Evolutionary conservation across 768 basidiomycete species (phyloP), one percentile per base, ranked within the genome.

Genomic region (Gloeopeniophorella convolvens): DNA sequence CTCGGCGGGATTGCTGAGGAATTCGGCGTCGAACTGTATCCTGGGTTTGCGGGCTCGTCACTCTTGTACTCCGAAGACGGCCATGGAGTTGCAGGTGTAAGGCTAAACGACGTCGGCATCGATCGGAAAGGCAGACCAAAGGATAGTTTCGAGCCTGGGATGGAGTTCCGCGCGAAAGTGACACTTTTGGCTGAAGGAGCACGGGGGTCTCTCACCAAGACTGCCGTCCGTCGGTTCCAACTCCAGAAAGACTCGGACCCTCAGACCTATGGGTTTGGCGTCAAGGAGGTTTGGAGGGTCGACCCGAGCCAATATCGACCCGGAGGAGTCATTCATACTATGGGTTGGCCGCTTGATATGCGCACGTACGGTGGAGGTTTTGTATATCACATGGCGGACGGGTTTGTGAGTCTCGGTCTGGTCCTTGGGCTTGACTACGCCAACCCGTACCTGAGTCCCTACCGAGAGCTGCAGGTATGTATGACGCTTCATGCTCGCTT

Each of bases 241-340:
- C 72, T 98, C 9, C 71, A 92, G 55, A 79, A 68, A 61, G 73
- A 70, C 16, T 63, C 68, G 1, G 85, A 95, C 66, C 85, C 86
- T 2, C 96, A 98, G 70, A 98, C 95, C 3, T 98, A 97, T 60
- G 96, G 86, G 0, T 81, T 99, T 49, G 96, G 96, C 3, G 70
- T 98, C 44, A 98, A 99, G 72, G 95, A 99, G 66, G 92, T 98
- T 2, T 98, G 96, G 96, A 79, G 88, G 31, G 83, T 99, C 11
- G 80, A 81, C 64, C 57, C 76, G 48, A 74, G 60, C 42, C 62
- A 72, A 58, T 77, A 92, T 64, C 66, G 76, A 24, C 80, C 90
- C 0, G 89, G 89, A 16, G 77, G 89, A 61, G 82, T 96, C n/a
- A 77, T 93, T 5, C 96, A 99, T 67, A 92, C 90, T 7, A 71